Evolutionary conservation across 768 basidiomycete species (phyloP).

Genomic region (Tricholoma furcatifolium): DNA sequence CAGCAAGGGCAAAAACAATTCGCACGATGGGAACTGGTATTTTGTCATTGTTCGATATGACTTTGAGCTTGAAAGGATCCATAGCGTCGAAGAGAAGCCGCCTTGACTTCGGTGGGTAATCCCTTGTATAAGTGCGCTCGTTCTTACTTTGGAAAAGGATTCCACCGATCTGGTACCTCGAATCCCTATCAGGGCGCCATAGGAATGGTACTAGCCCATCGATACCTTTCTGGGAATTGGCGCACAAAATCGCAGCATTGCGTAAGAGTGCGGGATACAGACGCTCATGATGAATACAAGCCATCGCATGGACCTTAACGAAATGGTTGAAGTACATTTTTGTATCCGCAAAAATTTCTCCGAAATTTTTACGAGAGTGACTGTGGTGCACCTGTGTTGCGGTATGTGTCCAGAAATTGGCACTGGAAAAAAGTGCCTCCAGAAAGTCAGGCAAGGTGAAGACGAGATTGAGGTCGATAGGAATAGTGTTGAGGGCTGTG

Average conservation of each 20-base stretch:
- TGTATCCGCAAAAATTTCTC: constrained; percentile 16
- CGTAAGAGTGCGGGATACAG: constrained; percentile 19
- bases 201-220: constrained; percentile 23
- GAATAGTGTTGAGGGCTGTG: too few relatives aligned
- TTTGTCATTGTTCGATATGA: constrained; percentile 15
- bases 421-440: not conserved
- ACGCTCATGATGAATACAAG: constrained; percentile 17
- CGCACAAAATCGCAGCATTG: constrained; percentile 28
- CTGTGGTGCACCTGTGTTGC: not conserved
- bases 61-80: too few relatives aligned
- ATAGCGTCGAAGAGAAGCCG: too few relatives aligned
- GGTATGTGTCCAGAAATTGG: not conserved
- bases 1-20: constrained; percentile 24
- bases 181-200: constrained; percentile 3
- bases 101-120: constrained; percentile 9
- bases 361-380: not conserved
- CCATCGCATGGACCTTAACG: constrained; percentile 25
- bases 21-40: constrained; percentile 16
- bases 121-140: too few relatives aligned
- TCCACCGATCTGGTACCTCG: constrained; percentile 18
- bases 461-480: not conserved
- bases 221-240: constrained; percentile 20
- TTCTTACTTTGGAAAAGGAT: constrained; percentile 27
- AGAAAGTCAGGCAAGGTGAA: too few relatives aligned
- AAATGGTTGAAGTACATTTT: constrained; percentile 31